These are phyloP conservation scores for Blastomyces silverae DNA, from an alignment of 2,329 filamentous ascomycete genomes.

Conservation along the genomic window DNA sequence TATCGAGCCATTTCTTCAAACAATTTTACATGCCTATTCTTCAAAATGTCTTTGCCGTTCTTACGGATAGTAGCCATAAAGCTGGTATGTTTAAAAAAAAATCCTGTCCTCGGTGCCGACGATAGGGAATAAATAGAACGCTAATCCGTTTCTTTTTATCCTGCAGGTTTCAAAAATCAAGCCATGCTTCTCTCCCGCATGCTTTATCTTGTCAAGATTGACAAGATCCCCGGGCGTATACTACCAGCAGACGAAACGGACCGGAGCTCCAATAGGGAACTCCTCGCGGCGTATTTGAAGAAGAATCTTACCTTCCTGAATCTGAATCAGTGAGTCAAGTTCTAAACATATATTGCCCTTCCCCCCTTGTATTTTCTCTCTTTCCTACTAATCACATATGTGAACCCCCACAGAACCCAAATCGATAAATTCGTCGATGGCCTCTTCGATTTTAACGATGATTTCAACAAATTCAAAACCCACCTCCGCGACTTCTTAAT, in stretches of 20 bases:
- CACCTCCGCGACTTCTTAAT: constrained; percentile 96
- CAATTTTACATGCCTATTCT: constrained; percentile 94
- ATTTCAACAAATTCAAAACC: constrained; percentile 90
- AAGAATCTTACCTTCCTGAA: constrained; percentile 61
- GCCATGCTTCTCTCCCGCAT: constrained; percentile 88
- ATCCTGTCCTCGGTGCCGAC: not conserved
- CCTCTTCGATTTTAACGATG: constrained; percentile 78
- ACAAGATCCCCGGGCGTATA: constrained; percentile 79
- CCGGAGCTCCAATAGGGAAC: constrained; percentile 87
- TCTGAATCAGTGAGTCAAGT: constrained; percentile 66
- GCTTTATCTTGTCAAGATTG: constrained; percentile 86
- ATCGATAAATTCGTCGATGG: constrained; percentile 85
- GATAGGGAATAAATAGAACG: too few relatives aligned
- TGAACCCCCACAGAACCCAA: constrained; percentile 56
- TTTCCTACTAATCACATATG: constrained; percentile 26
- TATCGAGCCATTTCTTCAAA: constrained; percentile 93
- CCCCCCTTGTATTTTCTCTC: not conserved
- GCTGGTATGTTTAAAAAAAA: constrained; percentile 50
- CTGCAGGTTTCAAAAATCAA: constrained; percentile 82
- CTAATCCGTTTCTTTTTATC: not conserved
- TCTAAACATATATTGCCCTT: not conserved
- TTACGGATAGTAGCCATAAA: constrained; percentile 97
- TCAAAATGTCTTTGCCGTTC: constrained; percentile 96
- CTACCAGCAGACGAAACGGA: constrained; percentile 78
- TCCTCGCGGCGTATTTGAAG: constrained; percentile 46